A percentile compares a stretch with the other conserved stretches of the same genome.
These are phyloP conservation scores for Geotrichum fermentans DNA, from an alignment of 1,139 yeast species.

Conservation along the genomic window DNA sequence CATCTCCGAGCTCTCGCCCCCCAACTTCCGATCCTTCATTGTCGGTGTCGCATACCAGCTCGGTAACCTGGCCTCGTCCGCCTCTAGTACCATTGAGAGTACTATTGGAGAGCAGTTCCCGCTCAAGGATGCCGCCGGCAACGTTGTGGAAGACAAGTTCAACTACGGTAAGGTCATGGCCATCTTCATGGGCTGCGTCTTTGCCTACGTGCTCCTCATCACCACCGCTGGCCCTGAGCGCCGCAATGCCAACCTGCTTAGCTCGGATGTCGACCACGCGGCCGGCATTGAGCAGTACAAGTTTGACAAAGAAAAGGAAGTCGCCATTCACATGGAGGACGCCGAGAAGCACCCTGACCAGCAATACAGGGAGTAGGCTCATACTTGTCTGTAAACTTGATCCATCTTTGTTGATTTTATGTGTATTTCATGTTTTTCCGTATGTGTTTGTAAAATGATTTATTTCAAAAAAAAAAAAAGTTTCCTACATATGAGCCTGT, in stretches of 20 bases:
- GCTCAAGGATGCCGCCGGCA: conserved; percentile 33
- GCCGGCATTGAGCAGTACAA: conserved; percentile 6
- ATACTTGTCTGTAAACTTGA: neutral
- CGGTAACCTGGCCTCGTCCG: conserved; percentile 79
- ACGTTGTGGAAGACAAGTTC: conserved; percentile 34
- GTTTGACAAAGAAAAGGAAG: conserved; percentile 13
- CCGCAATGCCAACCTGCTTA: conserved; percentile 39
- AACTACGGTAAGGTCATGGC: conserved; percentile 71
- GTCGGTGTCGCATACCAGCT: conserved; percentile 75
- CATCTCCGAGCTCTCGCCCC: conserved; percentile 71
- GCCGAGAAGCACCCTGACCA: neutral
- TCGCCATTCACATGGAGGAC: conserved; percentile 11
- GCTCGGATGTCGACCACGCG: conserved; percentile 7
- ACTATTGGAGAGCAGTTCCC: conserved; percentile 69
- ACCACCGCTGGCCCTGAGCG: conserved; percentile 72
- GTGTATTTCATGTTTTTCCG: neutral
- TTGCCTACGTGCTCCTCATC: conserved; percentile 54
- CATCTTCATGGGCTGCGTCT: conserved; percentile 75
- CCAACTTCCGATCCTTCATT: conserved; percentile 67
- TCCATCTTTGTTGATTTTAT: neutral
- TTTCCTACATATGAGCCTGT: no score
- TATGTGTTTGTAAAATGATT: neutral
- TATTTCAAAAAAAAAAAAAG: neutral
- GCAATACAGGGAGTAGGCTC: neutral
- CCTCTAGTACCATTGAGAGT: conserved; percentile 77